Conservation (phyloP, 306 rosid species). For the Abrus pulchellus region DNA sequence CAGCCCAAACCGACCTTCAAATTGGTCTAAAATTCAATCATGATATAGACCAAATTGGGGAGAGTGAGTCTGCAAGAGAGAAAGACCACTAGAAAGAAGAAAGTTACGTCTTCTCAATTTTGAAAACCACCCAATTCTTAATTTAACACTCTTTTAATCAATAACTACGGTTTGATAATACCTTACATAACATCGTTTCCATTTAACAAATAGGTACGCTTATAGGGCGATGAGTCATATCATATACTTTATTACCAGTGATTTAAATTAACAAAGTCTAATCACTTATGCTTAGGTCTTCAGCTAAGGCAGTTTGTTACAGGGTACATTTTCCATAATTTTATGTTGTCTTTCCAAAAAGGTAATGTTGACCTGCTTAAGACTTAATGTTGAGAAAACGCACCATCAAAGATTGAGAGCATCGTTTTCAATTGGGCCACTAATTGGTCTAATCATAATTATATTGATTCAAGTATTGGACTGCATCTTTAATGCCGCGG, state of each 20-base stretch:
- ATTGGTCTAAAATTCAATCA: slow-evolving; percentile 51
- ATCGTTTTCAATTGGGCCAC: slow-evolving; percentile 52
- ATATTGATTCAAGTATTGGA: slow-evolving; percentile 33
- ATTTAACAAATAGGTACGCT: slow-evolving; percentile 1
- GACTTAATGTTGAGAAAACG: slow-evolving; percentile 43
- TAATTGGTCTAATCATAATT: slow-evolving; percentile 52
- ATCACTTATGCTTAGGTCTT: slow-evolving; percentile 50
- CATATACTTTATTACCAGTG: slow-evolving; percentile 26
- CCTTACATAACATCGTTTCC: slow-evolving; percentile 21
- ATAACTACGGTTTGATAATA: slow-evolving; percentile 23
- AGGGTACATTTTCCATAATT: slow-evolving; percentile 26
- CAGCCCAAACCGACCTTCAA: slow-evolving; percentile 63
- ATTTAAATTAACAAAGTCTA: slow-evolving; percentile 47
- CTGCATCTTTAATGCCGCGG: slow-evolving; percentile 40
- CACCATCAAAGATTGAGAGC: slow-evolving; percentile 49
- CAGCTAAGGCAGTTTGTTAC: slow-evolving; percentile 35
- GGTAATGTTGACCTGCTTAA: slow-evolving; percentile 52
- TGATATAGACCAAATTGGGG: slow-evolving; percentile 34
- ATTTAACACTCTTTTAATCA: slow-evolving; percentile 25
- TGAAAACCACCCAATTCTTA: slow-evolving; percentile 8
- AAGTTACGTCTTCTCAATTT: slow-evolving; percentile 31
- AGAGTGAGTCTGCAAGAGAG: neutral
- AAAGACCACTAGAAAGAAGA: slow-evolving; percentile 25
- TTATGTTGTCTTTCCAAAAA: slow-evolving; percentile 44
- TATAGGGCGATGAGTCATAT: slow-evolving; percentile 13